A percentile compares a stretch with the other conserved stretches of the same genome.
These are phyloP conservation scores for Phytophthora fragariaefolia DNA, from an alignment of 352 stramenopile genomes.

Conservation along the genomic window DNA sequence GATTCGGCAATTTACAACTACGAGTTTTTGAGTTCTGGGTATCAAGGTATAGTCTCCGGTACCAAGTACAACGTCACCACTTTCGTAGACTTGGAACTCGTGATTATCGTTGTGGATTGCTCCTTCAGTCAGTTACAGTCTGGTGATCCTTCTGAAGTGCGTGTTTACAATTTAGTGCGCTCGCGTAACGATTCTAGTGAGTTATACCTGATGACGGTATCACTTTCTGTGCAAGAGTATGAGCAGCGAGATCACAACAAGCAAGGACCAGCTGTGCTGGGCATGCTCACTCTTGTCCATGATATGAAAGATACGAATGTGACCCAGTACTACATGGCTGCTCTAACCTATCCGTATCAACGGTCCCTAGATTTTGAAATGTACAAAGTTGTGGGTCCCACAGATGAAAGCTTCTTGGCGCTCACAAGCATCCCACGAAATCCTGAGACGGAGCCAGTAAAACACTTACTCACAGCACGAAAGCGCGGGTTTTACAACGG, in stretches of 20 bases:
- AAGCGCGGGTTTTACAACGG: constrained; percentile 42
- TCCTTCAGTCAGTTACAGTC: constrained; percentile 28
- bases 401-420: constrained; percentile 22
- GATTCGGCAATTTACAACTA: constrained; percentile 39
- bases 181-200: constrained; percentile 8
- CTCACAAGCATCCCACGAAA: constrained; percentile 25
- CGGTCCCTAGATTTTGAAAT: constrained; percentile 33
- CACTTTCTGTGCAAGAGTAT: constrained; percentile 45
- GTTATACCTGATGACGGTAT: constrained; percentile 30
- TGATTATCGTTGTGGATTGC: constrained; percentile 50
- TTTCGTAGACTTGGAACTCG: constrained; percentile 39
- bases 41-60: constrained; percentile 16
- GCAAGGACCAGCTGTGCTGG: constrained; percentile 26
- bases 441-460: constrained; percentile 23
- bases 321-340: constrained; percentile 30
- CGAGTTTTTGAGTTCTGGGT: constrained; percentile 38
- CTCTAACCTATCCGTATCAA: constrained; percentile 39
- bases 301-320: constrained; percentile 31
- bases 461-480: constrained; percentile 33
- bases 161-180: constrained; percentile 41
- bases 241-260: constrained; percentile 16
- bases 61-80: constrained; percentile 46
- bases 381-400: constrained; percentile 27
- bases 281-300: constrained; percentile 33
- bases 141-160: constrained; percentile 12